Evolutionary conservation across 371 early-diverging fungal species (phyloP).

Genomic region (Actinomortierella ambigua): DNA sequence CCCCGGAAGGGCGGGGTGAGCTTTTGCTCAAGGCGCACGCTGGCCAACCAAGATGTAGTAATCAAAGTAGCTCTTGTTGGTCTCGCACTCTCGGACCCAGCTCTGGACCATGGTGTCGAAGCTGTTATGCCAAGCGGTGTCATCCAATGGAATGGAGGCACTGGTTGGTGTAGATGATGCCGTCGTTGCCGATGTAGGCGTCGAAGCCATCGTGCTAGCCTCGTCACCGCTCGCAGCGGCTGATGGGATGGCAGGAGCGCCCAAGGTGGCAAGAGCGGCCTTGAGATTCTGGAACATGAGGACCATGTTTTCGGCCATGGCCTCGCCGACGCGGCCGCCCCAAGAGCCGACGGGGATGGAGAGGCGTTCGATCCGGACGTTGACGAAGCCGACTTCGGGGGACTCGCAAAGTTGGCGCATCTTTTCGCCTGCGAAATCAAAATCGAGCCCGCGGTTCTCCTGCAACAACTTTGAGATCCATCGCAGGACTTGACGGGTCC

Average conservation of each 20-base stretch:
- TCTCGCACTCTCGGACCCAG: conserved; percentile 45
- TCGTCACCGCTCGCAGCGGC: conserved; percentile 4
- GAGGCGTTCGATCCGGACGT: conserved; percentile 28
- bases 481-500: conserved; percentile 39
- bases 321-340: conserved; percentile 43
- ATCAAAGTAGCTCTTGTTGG: conserved; percentile 40
- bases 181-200: neutral
- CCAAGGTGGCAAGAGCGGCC: conserved; percentile 21
- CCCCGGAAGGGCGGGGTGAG: neutral
- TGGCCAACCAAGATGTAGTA: conserved; percentile 41
- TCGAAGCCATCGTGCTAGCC: neutral
- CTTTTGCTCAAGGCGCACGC: conserved; percentile 10
- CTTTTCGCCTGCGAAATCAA: conserved; percentile 45
- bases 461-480: conserved; percentile 36
- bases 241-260: conserved; percentile 1
- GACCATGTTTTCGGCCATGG: conserved; percentile 47
- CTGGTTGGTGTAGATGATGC: no score
- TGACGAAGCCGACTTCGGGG: conserved; percentile 30
- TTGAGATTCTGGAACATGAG: conserved; percentile 41
- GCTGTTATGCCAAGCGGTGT: conserved; percentile 15
- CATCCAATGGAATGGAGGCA: neutral
- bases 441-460: conserved; percentile 42
- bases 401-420: conserved; percentile 39
- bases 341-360: conserved; percentile 42
- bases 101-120: conserved; percentile 41